Percentiles rank a stretch among this genome's conserved stretches.
These are phyloP conservation scores for Chaetomium globosum DNA, from an alignment of 2,329 filamentous ascomycete genomes.

Conservation along the genomic window DNA sequence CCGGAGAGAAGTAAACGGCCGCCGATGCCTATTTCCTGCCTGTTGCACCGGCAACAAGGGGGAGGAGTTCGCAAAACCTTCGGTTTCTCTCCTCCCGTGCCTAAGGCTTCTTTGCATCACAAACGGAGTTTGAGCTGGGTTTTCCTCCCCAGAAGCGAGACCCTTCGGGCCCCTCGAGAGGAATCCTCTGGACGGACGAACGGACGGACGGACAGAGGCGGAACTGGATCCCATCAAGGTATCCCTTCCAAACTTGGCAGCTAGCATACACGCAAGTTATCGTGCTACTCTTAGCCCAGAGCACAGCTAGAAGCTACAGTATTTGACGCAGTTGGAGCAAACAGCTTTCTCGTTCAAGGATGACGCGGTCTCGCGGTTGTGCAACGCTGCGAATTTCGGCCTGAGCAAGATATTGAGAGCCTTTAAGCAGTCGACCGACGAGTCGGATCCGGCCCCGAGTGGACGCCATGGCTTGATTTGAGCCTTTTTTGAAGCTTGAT, in stretches of 20 bases:
- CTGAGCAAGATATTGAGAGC: background rate
- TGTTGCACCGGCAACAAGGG: conserved; percentile 2
- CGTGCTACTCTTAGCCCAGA: conserved; percentile 27
- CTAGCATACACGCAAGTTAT: conserved; percentile 23
- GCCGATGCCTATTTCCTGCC: conserved; percentile 19
- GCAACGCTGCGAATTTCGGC: conserved; percentile 1
- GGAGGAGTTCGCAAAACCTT: conserved; percentile 23
- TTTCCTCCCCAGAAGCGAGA: conserved; percentile 20
- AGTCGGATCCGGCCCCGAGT: background rate
- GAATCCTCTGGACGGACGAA: conserved; percentile 17
- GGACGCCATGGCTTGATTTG: background rate
- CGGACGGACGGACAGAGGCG: conserved; percentile 10
- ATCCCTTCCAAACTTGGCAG: conserved; percentile 20
- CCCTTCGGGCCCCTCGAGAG: conserved; percentile 24
- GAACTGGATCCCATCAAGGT: conserved; percentile 16
- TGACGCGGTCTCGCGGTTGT: conserved; percentile 9
- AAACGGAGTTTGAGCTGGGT: conserved; percentile 27
- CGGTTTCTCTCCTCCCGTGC: conserved; percentile 14
- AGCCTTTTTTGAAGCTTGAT: background rate
- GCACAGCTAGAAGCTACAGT: conserved; percentile 29
- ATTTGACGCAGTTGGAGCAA: conserved; percentile 19
- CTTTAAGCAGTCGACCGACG: background rate
- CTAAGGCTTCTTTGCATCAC: conserved; percentile 26
- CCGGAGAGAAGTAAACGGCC: conserved; percentile 28
- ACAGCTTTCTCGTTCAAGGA: background rate